A percentile compares a stretch with the other conserved stretches of the same genome.
Conservation (phyloP, 305 asterid species). For the Salvia sclarea region DNA sequence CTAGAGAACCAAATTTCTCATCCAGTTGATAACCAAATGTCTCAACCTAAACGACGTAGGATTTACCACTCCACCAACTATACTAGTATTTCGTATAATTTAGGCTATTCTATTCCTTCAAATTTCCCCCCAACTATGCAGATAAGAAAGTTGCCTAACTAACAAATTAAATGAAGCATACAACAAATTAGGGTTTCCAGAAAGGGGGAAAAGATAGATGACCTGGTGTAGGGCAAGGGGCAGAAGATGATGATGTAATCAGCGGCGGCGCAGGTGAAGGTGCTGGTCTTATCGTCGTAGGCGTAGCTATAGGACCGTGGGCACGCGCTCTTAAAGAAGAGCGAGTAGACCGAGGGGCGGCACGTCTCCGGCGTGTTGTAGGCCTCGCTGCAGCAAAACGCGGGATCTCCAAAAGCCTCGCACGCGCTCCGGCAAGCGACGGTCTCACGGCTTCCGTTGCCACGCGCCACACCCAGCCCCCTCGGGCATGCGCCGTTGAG, state of each 20-base stretch:
- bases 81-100: background rate
- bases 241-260: conserved; percentile 89
- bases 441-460: conserved; percentile 50
- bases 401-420: conserved; percentile 89
- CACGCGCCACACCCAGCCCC: conserved; percentile 63
- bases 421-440: conserved; percentile 97
- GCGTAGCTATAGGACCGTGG: conserved; percentile 95
- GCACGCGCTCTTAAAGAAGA: conserved; percentile 82
- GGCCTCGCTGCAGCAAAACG: conserved; percentile 79
- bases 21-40: background rate
- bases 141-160: background rate
- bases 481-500: conserved; percentile 84
- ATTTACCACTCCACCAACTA: background rate
- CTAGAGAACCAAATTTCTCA: background rate
- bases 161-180: background rate
- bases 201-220: background rate
- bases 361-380: conserved; percentile 87
- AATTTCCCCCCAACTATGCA: background rate
- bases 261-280: conserved; percentile 86
- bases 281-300: conserved; percentile 86
- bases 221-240: conserved; percentile 92
- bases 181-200: background rate
- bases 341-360: conserved; percentile 72
- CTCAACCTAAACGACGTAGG: background rate
- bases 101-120: background rate